phyloP scores from a whole-genome alignment of 1,139 yeast genomes.

The Yamadazyma pseudoaaseri region DNA sequence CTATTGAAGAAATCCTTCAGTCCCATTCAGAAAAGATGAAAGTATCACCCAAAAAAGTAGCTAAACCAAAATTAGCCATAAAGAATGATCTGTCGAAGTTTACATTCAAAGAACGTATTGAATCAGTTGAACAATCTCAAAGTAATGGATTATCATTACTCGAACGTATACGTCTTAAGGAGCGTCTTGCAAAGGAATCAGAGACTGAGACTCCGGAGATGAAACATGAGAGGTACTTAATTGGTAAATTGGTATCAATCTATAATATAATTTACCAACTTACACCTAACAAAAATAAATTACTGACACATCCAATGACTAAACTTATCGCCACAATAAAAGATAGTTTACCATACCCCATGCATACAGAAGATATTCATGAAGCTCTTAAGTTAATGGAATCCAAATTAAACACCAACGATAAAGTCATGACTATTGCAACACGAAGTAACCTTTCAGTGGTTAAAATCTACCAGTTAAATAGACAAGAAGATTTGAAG shows the following conservation, averaged over 20 bases:
- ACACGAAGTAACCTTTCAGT: constrained; percentile 26
- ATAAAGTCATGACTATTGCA: constrained; percentile 13
- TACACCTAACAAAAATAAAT: constrained; percentile 14
- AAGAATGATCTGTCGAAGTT: constrained; percentile 34
- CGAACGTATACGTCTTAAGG: constrained; percentile 42
- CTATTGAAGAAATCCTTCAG: constrained; percentile 8
- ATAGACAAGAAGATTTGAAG: constrained; percentile 27
- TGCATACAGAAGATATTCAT: constrained; percentile 29
- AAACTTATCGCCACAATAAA: constrained; percentile 27
- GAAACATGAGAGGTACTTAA: constrained; percentile 35
- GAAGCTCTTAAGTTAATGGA: constrained; percentile 25
- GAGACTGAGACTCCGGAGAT: constrained; percentile 28
- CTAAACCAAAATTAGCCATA: constrained; percentile 16
- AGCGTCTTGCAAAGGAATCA: constrained; percentile 19
- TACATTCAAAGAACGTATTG: constrained; percentile 26
- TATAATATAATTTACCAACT: constrained; percentile 39
- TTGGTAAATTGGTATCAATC: constrained; percentile 39
- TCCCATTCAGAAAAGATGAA: constrained; percentile 2
- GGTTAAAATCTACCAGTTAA: constrained; percentile 24
- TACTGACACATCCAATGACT: constrained; percentile 22
- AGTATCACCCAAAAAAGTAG: constrained; percentile 20
- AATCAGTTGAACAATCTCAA: constrained; percentile 16
- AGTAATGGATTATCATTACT: constrained; percentile 36
- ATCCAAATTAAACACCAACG: constrained; percentile 16
- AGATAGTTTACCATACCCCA: constrained; percentile 36